These are phyloP conservation scores for Nakataea oryzae DNA, from an alignment of 2,329 filamentous ascomycete species.

Conservation along the genomic window DNA sequence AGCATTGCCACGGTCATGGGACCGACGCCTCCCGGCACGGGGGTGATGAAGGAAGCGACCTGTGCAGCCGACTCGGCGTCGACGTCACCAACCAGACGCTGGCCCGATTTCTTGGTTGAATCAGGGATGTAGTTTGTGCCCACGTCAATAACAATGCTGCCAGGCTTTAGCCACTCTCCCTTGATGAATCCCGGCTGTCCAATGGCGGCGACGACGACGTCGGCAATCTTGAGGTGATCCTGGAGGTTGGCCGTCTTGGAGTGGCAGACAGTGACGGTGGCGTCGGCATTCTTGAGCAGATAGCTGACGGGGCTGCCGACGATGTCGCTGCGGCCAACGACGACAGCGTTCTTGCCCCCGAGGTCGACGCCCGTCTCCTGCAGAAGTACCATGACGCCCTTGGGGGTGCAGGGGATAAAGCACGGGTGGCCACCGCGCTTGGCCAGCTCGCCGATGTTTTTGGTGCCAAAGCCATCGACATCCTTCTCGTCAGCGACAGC, in stretches of 20 bases:
- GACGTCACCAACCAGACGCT: conserved; percentile 88
- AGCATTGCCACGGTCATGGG: conserved; percentile 99
- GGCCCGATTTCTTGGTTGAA: conserved; percentile 79
- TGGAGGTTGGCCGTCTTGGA: conserved; percentile 70
- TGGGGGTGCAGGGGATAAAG: conserved; percentile 92
- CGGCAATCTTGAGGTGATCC: conserved; percentile 68
- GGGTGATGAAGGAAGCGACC: conserved; percentile 88
- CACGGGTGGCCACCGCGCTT: conserved; percentile 85
- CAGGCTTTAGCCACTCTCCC: conserved; percentile 91
- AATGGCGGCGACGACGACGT: conserved; percentile 87
- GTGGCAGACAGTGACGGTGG: conserved; percentile 94
- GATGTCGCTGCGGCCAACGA: conserved; percentile 91
- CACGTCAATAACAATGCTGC: conserved; percentile 93
- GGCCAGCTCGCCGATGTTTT: conserved; percentile 92
- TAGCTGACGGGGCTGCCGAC: conserved; percentile 96
- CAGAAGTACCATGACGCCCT: conserved; percentile 91
- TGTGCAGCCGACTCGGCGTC: conserved; percentile 77
- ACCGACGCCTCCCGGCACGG: conserved; percentile 91
- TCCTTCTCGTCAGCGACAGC: conserved; percentile 90
- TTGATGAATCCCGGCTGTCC: conserved; percentile 81
- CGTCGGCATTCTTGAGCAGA: conserved; percentile 87
- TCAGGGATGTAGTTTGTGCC: conserved; percentile 95
- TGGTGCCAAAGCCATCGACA: conserved; percentile 90
- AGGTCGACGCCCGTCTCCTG: conserved; percentile 74
- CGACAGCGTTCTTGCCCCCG: conserved; percentile 85